These are phyloP conservation scores for Pseudoscleropodium purum DNA, from an alignment of 225 moss, liverwort and hornwort genomes.

Conservation along the genomic window DNA sequence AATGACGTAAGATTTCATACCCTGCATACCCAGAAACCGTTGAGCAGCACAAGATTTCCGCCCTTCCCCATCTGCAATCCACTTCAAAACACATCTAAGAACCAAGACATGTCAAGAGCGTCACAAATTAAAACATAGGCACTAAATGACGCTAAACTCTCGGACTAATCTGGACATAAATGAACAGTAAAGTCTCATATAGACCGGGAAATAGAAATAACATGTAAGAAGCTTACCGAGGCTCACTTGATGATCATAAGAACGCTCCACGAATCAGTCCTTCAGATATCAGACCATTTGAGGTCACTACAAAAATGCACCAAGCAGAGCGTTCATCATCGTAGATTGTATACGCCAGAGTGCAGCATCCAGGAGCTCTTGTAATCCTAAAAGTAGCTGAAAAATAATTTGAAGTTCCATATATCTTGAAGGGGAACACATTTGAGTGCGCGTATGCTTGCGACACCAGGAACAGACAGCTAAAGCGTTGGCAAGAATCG, in stretches of 20 bases:
- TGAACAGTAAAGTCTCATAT: neutral
- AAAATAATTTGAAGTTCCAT: neutral
- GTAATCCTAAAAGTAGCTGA: neutral
- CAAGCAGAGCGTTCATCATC: neutral
- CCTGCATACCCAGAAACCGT: neutral
- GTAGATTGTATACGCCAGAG: neutral
- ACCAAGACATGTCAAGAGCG: neutral
- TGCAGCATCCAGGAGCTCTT: neutral
- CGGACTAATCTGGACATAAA: neutral
- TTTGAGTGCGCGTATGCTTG: neutral
- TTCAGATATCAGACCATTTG: neutral
- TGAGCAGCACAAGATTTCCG: neutral
- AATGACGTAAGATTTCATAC: neutral
- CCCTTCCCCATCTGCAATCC: conserved; percentile 5
- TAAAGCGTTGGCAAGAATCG: neutral
- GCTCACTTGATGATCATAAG: neutral
- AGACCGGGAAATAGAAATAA: neutral
- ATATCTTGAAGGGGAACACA: neutral
- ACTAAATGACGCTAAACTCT: neutral
- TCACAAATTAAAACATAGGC: neutral
- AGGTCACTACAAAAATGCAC: neutral
- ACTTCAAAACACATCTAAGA: neutral
- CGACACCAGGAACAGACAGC: neutral
- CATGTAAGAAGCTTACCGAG: neutral
- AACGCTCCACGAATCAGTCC: neutral